phyloP scores from a whole-genome alignment of 768 basidiomycete species.

The Polyporus arcularius region DNA sequence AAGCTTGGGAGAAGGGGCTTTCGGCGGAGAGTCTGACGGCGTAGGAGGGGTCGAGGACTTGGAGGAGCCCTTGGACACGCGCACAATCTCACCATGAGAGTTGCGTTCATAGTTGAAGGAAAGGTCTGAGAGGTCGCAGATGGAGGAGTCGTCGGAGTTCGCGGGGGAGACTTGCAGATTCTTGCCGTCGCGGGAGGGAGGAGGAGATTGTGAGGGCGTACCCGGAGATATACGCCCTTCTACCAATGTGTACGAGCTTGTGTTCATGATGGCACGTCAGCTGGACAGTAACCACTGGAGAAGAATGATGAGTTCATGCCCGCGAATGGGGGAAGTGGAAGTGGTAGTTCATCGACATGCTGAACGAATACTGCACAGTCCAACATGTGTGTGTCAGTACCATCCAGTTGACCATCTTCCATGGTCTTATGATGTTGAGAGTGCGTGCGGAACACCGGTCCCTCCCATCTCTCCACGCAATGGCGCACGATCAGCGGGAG shows the following conservation, averaged over 20 bases:
- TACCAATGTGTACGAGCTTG: slow-evolving; percentile 7
- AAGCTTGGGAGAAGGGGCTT: slow-evolving; percentile 39
- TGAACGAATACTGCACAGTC: too few relatives aligned
- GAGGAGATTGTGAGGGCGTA: slow-evolving; percentile 17
- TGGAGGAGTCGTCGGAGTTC: slow-evolving; percentile 57
- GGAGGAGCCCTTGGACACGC: slow-evolving; percentile 55
- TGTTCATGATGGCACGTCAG: not conserved
- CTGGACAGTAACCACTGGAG: not conserved
- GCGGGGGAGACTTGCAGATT: slow-evolving; percentile 23
- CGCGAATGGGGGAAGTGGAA: not conserved
- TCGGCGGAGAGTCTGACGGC: slow-evolving; percentile 36
- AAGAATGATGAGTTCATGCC: not conserved
- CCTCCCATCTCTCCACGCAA: too few relatives aligned
- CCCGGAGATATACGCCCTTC: slow-evolving; percentile 15
- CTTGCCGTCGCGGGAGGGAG: slow-evolving; percentile 11
- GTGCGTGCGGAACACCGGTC: too few relatives aligned
- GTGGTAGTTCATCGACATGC: too few relatives aligned
- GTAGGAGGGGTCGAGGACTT: slow-evolving; percentile 48
- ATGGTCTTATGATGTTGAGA: too few relatives aligned
- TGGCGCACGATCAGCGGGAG: too few relatives aligned
- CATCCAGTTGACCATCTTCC: too few relatives aligned
- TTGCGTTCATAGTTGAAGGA: slow-evolving; percentile 67
- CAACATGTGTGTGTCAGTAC: too few relatives aligned
- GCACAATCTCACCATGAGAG: slow-evolving; percentile 54
- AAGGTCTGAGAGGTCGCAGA: slow-evolving; percentile 50